These are phyloP conservation scores for Chlorella sp. DNA, from an alignment of 139 green algal species.

Conservation along the genomic window DNA sequence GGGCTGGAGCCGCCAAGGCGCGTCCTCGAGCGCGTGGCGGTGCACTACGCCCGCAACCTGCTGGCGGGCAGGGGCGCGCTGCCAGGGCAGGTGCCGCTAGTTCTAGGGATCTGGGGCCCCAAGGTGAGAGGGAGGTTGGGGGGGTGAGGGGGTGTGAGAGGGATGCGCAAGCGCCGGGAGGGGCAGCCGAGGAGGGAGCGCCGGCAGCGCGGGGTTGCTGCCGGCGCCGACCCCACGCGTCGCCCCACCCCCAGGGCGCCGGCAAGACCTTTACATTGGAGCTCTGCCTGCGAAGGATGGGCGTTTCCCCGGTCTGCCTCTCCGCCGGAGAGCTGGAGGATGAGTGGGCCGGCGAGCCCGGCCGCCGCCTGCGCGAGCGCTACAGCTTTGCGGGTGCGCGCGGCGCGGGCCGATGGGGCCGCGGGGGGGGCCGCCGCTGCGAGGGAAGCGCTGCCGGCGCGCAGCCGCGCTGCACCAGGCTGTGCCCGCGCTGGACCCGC, in stretches of 20 bases:
- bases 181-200: too few species aligned
- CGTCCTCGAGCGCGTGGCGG: constrained; percentile 14
- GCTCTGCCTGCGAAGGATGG: constrained; percentile 6
- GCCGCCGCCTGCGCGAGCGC: constrained; percentile 33
- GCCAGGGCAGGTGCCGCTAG: constrained; percentile 56
- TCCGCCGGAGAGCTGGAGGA: constrained; percentile 77
- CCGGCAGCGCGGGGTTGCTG: too few species aligned
- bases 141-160: neutral
- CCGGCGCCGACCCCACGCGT: too few species aligned
- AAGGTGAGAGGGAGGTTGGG: constrained; percentile 9
- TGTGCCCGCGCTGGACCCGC: too few species aligned
- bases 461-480: too few species aligned
- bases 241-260: too few species aligned
- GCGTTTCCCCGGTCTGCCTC: constrained; percentile 25
- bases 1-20: constrained; percentile 5
- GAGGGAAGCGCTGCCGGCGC: too few species aligned
- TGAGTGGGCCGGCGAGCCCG: constrained; percentile 66
- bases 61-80: constrained; percentile 6
- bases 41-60: constrained; percentile 22
- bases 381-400: constrained; percentile 18
- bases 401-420: too few species aligned
- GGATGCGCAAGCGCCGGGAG: too few species aligned
- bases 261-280: constrained; percentile 75
- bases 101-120: constrained; percentile 73
- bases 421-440: too few species aligned